Evolutionary conservation across 2,329 filamentous ascomycete species (phyloP).

Genomic region (Trichophaea hybrida): DNA sequence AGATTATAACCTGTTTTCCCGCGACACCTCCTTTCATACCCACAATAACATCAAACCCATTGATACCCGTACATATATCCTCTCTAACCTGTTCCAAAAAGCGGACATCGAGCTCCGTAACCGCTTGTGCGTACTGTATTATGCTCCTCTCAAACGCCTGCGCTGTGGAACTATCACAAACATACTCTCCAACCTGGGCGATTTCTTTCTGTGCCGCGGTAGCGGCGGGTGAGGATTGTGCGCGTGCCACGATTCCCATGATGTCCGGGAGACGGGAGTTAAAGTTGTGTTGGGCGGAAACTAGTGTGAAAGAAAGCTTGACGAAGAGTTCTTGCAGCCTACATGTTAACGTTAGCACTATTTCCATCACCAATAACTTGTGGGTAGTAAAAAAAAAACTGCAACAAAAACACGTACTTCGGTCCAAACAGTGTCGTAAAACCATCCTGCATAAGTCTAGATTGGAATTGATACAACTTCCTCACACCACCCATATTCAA

Average conservation of each 20-base stretch:
- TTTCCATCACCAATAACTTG: background rate
- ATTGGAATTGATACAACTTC: constrained; percentile 41
- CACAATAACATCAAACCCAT: constrained; percentile 39
- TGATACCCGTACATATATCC: constrained; percentile 42
- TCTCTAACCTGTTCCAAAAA: constrained; percentile 41
- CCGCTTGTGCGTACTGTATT: constrained; percentile 38
- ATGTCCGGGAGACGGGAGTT: constrained; percentile 35
- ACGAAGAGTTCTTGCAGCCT: constrained; percentile 42
- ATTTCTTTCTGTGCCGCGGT: constrained; percentile 38
- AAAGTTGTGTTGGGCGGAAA: constrained; percentile 27
- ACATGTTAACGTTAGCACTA: background rate
- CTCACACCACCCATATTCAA: constrained; percentile 39
- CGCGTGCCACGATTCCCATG: constrained; percentile 34
- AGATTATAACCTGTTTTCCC: constrained; percentile 4
- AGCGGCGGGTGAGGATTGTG: constrained; percentile 36
- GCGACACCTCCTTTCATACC: constrained; percentile 21
- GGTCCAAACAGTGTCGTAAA: constrained; percentile 40
- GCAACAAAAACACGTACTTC: background rate
- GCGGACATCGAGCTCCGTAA: constrained; percentile 39
- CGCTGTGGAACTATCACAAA: constrained; percentile 36
- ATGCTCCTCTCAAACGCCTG: constrained; percentile 41
- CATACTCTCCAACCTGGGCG: constrained; percentile 38
- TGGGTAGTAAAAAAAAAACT: background rate
- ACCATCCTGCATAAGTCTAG: constrained; percentile 38
- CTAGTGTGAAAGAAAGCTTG: constrained; percentile 39